Evolutionary conservation across 2,329 filamentous ascomycete genomes (phyloP).

Genomic region (Diaporthe ampelina): DNA sequence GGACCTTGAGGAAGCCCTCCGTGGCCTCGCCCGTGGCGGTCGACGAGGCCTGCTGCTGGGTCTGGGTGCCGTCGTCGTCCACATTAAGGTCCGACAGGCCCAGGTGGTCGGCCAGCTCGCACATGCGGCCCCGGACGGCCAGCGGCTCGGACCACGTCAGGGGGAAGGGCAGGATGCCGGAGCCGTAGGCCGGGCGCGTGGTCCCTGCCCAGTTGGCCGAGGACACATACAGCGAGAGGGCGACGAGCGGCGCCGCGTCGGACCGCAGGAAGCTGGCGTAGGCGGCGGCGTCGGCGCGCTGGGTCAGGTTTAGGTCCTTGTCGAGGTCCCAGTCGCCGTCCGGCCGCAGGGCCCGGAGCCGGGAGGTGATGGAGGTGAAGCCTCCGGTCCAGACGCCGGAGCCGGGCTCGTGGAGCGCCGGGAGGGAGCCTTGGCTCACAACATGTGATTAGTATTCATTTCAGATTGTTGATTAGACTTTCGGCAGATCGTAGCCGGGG

Average conservation of each 20-base stretch:
- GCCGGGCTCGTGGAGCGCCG: conserved; percentile 65
- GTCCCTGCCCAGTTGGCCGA: conserved; percentile 85
- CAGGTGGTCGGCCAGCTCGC: conserved; percentile 77
- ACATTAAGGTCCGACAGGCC: conserved; percentile 78
- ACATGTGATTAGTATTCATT: no score
- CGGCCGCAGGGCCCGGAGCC: conserved; percentile 58
- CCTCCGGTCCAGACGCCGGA: conserved; percentile 69
- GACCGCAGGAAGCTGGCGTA: conserved; percentile 79
- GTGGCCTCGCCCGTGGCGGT: conserved; percentile 44
- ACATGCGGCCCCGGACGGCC: conserved; percentile 77
- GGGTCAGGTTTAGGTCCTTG: conserved; percentile 53
- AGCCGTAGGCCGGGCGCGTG: conserved; percentile 85
- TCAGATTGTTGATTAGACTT: conserved; percentile 39
- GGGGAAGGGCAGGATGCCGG: conserved; percentile 82
- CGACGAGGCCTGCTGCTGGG: conserved; percentile 42
- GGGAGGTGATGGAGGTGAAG: conserved; percentile 71
- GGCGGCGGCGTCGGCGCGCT: conserved; percentile 63
- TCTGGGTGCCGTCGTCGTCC: conserved; percentile 49
- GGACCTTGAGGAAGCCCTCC: conserved; percentile 51
- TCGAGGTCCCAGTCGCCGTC: conserved; percentile 54
- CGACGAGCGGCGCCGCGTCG: conserved; percentile 82
- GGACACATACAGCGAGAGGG: conserved; percentile 91
- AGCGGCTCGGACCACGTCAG: conserved; percentile 89
- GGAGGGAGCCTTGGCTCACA: conserved; percentile 62
- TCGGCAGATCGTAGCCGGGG: conserved; percentile 9